Conservation (phyloP, 2,329 filamentous ascomycete species). For the Epichloe bromicola region DNA sequence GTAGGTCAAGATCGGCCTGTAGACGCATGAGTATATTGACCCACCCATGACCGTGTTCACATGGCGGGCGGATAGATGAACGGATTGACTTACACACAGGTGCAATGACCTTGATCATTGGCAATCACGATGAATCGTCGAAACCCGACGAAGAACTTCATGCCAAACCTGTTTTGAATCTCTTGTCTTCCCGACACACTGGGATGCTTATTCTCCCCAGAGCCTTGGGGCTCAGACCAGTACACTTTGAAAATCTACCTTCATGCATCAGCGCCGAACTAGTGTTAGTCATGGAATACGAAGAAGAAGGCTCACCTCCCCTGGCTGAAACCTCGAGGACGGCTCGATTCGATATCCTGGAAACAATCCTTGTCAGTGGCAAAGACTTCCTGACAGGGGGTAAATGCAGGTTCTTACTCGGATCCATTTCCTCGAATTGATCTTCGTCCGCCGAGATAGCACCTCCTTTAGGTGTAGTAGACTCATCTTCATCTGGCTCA, state of each 20-base stretch:
- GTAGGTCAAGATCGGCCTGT: constrained; percentile 43
- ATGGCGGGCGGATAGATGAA: not conserved
- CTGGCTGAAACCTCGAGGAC: constrained; percentile 27
- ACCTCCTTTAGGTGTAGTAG: not conserved
- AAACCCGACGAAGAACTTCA: constrained; percentile 34
- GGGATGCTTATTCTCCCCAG: constrained; percentile 15
- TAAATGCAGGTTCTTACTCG: constrained; percentile 17
- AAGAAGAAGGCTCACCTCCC: constrained; percentile 21
- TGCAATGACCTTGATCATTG: constrained; percentile 38
- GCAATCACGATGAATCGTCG: constrained; percentile 42
- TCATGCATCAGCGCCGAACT: not conserved
- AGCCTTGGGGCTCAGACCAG: constrained; percentile 39
- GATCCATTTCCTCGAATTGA: constrained; percentile 19
- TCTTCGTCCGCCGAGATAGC: not conserved
- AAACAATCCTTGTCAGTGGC: not conserved
- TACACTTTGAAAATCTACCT: constrained; percentile 40
- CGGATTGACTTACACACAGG: constrained; percentile 34
- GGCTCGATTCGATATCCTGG: constrained; percentile 27
- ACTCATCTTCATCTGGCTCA: constrained; percentile 4
- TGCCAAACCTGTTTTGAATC: constrained; percentile 21
- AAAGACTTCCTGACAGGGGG: not conserved
- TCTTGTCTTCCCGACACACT: constrained; percentile 22
- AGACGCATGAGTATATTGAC: not conserved
- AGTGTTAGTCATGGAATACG: not conserved
- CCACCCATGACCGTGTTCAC: not conserved